Evolutionary conservation across 2,329 filamentous ascomycete species (phyloP), one percentile per base, ranked within the genome.

Genomic region (Fusarium mexicanum): DNA sequence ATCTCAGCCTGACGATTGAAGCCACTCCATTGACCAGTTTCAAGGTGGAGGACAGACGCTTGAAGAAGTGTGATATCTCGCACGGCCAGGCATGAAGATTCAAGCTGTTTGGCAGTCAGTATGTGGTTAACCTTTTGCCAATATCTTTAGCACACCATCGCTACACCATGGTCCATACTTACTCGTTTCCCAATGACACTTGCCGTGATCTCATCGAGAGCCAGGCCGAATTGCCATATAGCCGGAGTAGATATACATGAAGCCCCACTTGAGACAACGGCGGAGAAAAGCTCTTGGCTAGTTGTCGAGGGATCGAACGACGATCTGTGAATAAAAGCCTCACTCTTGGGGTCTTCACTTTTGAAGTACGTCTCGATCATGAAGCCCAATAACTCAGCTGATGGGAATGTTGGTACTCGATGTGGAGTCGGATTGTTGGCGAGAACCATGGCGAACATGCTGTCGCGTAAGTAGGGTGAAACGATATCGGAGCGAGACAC

Each of bases 211-310:
- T 77, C 67, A 35, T 78, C 58, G 43, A 78, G 67, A 18, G 73
- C 74, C 17, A 78, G 67, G 7, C 76, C 76, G 38, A 78, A 78
- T 31, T 78, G 74, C 76, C 76, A 78, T 61, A 78, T 68, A 7
- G 62, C 62, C 8, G 71, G 61, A 50, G 51, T 67, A 13, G 76
- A 78, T 20, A 74, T 70, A 20, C 64, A 68, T 2, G 69, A 64
- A 35, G 76, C 74, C 38, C 76, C 76, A 26, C 66, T 73, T n/a
- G 76, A 76, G 14, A 77, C 62, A 24, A 78, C 50, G 7, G 76
- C 69, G 57, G 71, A 70, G 29, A 78, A 26, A 22, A 78, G 71
- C 33, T 78, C 76, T 18, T 64, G 65, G 24, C 58, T 64, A n/a
- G 60, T 47, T 13, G 55, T 54, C 12, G 60, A 51, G 33, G 69